Base-by-base conservation (phyloP, 2,329 filamentous ascomycete species). In the Aspergillus pseudonomiae region DNA sequence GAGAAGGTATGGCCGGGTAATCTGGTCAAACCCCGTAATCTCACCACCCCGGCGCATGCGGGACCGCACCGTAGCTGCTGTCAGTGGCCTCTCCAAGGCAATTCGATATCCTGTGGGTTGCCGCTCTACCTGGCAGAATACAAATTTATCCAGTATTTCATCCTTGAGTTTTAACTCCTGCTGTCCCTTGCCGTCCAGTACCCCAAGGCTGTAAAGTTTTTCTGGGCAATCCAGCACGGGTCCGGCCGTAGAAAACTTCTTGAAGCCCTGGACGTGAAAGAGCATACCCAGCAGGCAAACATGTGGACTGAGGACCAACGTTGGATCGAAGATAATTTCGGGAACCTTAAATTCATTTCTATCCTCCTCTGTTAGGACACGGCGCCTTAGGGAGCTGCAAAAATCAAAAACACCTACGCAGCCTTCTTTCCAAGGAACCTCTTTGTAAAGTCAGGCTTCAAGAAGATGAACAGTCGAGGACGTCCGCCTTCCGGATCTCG, bases 271-370 rank as follows among this genome's bases (percentile, higher is more conserved):
- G 21, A 61, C 36, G n/a, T 56, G 21, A 28, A 50, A 39, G 19
- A 61, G 52, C 10, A 61, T 57, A 16, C 53, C 6, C n/a, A 61
- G 43, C 26, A 50, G 24, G 46, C 73, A 75, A 19, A 76, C 59
- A 65, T 80, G 67, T 6, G 68, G 71, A 64, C 73, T 80, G 24
- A 80, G 72, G 11, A 78, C 66, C 16, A 81, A 68, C 7, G 69
- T 78, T 2, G 63, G 71, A 64, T 78, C 64, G 70, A 74, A 79
- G 48, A 81, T 73, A 50, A 75, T 76, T 64, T 80, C 69, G 7
- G 72, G 74, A 36, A 80, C 64, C 2, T 64, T 64, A 54, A 79
- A 79, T 10, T 50, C 16, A 30, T 50, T 50, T 16, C 46, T 50
- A 26, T 28, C 21, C 7, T 26, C 12, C 11, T 48, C n/a, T 12